phyloP scores from a whole-genome alignment of 306 rosid genomes.

The Dalbergia oliveri region DNA sequence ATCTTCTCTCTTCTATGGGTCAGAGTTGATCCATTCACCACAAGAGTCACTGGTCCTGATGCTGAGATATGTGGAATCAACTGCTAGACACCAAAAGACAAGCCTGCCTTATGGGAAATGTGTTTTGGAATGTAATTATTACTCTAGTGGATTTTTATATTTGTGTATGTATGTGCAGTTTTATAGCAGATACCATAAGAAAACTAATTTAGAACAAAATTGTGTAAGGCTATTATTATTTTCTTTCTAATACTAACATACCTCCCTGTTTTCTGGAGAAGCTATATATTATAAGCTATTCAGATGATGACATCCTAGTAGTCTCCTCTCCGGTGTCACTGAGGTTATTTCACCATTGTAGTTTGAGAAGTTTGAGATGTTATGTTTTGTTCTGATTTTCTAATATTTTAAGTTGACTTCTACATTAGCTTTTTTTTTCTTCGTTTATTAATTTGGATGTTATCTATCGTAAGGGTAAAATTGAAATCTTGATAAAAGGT shows the following conservation, averaged over 20 bases:
- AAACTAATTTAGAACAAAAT: slow-evolving; percentile 2
- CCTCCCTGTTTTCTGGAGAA: slow-evolving; percentile 33
- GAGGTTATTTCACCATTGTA: too few relatives aligned
- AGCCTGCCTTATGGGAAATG: neutral
- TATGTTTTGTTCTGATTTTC: too few relatives aligned
- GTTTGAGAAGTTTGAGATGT: too few relatives aligned
- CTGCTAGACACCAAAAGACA: slow-evolving; percentile 63
- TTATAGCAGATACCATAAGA: slow-evolving; percentile 33
- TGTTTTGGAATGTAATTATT: slow-evolving; percentile 45
- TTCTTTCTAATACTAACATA: slow-evolving; percentile 29
- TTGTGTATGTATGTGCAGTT: slow-evolving; percentile 49
- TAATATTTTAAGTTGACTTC: too few relatives aligned
- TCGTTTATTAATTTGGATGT: too few relatives aligned
- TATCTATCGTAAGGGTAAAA: too few relatives aligned
- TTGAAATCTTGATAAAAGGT: too few relatives aligned
- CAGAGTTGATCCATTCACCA: slow-evolving; percentile 84
- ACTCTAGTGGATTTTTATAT: slow-evolving; percentile 20
- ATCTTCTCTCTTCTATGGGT: slow-evolving; percentile 96
- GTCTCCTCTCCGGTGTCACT: too few relatives aligned
- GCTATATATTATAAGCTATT: slow-evolving; percentile 36
- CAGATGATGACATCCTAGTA: neutral
- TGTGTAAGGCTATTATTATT: slow-evolving; percentile 13
- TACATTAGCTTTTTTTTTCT: too few relatives aligned
- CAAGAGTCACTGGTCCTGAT: slow-evolving; percentile 90
- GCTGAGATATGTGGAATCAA: slow-evolving; percentile 89